A percentile compares a stretch with the other conserved stretches of the same genome.
These are phyloP conservation scores for Saccharomyces uvarum DNA, from an alignment of 1,139 yeast species.

Conservation along the genomic window DNA sequence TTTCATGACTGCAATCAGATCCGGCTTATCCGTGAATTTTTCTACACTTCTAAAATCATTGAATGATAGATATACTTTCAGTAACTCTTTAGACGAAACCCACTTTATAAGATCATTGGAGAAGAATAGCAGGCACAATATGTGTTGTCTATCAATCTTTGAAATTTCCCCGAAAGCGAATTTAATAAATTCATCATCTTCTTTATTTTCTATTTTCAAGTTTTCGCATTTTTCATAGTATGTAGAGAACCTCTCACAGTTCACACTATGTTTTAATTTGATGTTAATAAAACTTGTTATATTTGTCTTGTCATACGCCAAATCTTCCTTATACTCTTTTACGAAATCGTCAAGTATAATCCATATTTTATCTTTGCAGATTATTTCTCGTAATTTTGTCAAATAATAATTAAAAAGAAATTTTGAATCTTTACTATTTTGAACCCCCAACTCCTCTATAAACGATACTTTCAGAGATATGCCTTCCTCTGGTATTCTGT, in stretches of 20 bases:
- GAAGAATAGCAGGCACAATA: constrained; percentile 18
- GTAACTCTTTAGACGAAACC: constrained; percentile 9
- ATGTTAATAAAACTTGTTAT: constrained; percentile 15
- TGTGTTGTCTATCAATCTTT: constrained; percentile 16
- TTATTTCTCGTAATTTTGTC: constrained; percentile 17
- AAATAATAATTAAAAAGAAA: constrained; percentile 25
- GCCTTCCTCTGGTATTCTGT: constrained; percentile 11
- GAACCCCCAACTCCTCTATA: constrained; percentile 22
- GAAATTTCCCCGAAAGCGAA: constrained; percentile 9
- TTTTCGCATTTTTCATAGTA: constrained; percentile 11
- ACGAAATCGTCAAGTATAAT: constrained; percentile 10
- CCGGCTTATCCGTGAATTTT: constrained; percentile 8
- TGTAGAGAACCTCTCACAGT: constrained; percentile 8
- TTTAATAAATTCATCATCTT: constrained; percentile 4
- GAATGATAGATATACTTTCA: constrained; percentile 12
- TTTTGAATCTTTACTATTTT: constrained; percentile 16
- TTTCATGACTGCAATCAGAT: constrained; percentile 15
- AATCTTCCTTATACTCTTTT: constrained; percentile 20
- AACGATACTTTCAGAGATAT: constrained; percentile 19
- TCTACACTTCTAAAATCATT: constrained; percentile 27
- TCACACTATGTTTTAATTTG: constrained; percentile 13
- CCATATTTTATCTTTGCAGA: constrained; percentile 16
- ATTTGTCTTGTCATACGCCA: constrained; percentile 22
- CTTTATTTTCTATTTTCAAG: constrained; percentile 6
- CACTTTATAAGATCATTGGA: constrained; percentile 4